Evolutionary conservation across 192 early-diverging fungal genomes (phyloP), one percentile per base, ranked within the genome.

Genomic region (Coemansia sp.): DNA sequence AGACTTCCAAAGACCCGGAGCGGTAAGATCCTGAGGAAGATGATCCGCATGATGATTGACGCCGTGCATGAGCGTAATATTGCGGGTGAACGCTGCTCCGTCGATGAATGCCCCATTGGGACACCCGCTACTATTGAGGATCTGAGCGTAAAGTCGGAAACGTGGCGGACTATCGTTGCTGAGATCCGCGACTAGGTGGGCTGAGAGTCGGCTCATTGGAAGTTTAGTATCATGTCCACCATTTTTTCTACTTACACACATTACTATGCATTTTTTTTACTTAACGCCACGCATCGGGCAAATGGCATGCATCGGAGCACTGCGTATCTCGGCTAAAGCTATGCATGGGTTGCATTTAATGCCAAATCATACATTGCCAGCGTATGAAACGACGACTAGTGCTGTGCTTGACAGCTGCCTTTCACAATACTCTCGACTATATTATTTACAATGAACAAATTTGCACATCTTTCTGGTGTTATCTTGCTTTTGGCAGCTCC

Each of bases 41-140:
- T 87, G 55, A 85, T 95, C 35, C 83, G 93, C 12, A 84, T 82
- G 65, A 91, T 91, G 78, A 72, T 88, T 41, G 86, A 87, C 35
- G 73, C 82, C 26, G 89, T 87, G 37, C 86, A 87, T 59, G 85
- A 84, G 25, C 65, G 82, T 20, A 70, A 68, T 8, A 33, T 28
- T 11, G 36, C 56, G 11, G 65, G 59, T 23, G 39, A 31, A 3
- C 35, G n/a, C 0, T 36, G 33, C 13, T 47, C 11, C 0, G 41
- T 73, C 0, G 69, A 75, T 5, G 48, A 60, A 39, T 85, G 82
- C 66, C 78, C 72, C 0, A 62, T 76, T 41, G 55, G 66, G n/a
- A 79, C 90, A 0, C 93, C 93, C 0, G 88, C 90, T 1, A 95
- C 93, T 10, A 93, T 95, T 64, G 93, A 95, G 68, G 92, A 95